Base-by-base conservation (phyloP, 2,329 filamentous ascomycete genomes). In the Microcera coccophila region DNA sequence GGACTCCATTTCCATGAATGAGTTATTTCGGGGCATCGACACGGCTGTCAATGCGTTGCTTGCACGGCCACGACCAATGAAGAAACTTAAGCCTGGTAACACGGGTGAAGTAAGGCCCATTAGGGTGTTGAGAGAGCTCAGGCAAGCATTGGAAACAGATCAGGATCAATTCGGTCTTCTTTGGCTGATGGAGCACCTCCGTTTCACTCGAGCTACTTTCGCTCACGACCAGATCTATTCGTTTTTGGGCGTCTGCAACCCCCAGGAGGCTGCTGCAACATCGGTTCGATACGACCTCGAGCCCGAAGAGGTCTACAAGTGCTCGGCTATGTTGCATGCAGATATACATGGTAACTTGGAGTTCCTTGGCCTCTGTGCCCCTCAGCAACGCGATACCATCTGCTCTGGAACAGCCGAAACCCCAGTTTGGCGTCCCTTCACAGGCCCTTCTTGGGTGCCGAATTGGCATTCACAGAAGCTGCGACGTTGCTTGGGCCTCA, bases 291-390 rank as follows among this genome's bases (percentile, higher is more conserved):
- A 40, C 12, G 38, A 40, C 31, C 38, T 40, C 3, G 38, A 40
- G 17, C 28, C 29, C 10, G 28, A 40, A 14, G 38, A 40, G 29
- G 16, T 34, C 20, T 40, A 20, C 38, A 40, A 20, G 19, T 12
- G 8, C 9, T 33, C 38, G 33, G 38, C 32, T 20, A 28, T 20
- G 16, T 20, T 31, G 19, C 38, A 40, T 34, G 29, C 38, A 20
- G 15, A 16, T 21, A 15, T 40, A n/a, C 16, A 40, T 12, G 21
- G 21, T 4, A 24, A 33, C 18, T 31, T 40, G 29, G 38, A 40
- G n/a, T 40, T 40, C 18, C 31, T 40, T 11, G 38, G 28, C 24
- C 38, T 40, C 31, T 40, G 38, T 22, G 20, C 38, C 10, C 38
- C 38, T 20, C 24, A 10, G 28, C 38, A 40, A 31, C 18, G 38